These are phyloP conservation scores for Pseudohalonectria lignicola DNA, from an alignment of 2,329 filamentous ascomycete species.

Conservation along the genomic window DNA sequence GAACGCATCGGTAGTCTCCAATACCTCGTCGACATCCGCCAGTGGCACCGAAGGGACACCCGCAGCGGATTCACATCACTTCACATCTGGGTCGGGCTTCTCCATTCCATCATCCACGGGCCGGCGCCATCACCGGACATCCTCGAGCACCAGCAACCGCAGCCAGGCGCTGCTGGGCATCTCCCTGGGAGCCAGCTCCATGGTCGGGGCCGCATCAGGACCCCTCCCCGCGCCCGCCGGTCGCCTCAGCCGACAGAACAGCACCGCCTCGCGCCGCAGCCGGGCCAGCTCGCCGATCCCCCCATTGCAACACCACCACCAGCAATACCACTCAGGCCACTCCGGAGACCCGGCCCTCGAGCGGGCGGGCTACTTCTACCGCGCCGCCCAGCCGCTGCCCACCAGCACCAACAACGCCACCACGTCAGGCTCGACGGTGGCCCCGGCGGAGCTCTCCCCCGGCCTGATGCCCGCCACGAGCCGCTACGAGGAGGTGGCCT, in stretches of 20 bases:
- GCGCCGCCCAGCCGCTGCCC: slow-evolving; percentile 6
- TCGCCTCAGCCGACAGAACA: slow-evolving; percentile 37
- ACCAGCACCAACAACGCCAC: slow-evolving; percentile 23
- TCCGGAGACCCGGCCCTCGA: slow-evolving; percentile 10
- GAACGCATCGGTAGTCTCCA: slow-evolving; percentile 55
- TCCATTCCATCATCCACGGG: slow-evolving; percentile 40
- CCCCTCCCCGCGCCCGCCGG: slow-evolving; percentile 26
- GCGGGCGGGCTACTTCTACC: slow-evolving; percentile 19
- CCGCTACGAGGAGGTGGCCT: slow-evolving; percentile 52
- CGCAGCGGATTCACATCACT: slow-evolving; percentile 27
- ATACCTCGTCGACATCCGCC: slow-evolving; percentile 50
- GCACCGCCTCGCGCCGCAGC: slow-evolving; percentile 41
- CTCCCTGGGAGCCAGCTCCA: slow-evolving; percentile 23
- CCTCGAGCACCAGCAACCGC: slow-evolving; percentile 41
- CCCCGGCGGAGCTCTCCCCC: slow-evolving; percentile 37
- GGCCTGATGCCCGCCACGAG: slow-evolving; percentile 43
- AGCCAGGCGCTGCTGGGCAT: slow-evolving; percentile 37
- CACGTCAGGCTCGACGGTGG: slow-evolving; percentile 24
- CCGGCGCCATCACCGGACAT: slow-evolving; percentile 46
- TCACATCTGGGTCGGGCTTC: slow-evolving; percentile 46
- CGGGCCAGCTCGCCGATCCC: slow-evolving; percentile 36
- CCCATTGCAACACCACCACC: slow-evolving; percentile 16
- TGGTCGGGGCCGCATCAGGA: slow-evolving; percentile 25
- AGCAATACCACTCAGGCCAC: neutral
- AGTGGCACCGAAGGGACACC: slow-evolving; percentile 31